Base-by-base conservation (phyloP, 345 rosid species). In the Heritiera fomes region DNA sequence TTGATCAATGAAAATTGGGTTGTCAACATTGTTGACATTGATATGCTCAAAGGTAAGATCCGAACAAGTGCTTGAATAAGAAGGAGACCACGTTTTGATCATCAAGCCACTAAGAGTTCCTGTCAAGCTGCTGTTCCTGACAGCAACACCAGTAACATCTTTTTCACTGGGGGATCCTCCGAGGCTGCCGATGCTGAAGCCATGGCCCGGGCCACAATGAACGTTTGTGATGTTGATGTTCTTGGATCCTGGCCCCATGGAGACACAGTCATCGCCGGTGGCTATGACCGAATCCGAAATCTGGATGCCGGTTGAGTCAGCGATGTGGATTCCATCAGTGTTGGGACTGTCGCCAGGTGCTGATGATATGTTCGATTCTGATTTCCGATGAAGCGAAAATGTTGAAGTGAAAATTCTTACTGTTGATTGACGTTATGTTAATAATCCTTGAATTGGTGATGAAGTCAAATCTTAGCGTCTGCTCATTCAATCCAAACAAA, bases 221-320 rank as follows among this genome's bases (percentile, higher is more conserved):
- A 90, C 81, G 0, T 84, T 64, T 18, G 78, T 70, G 12, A 91
- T 76, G 49, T 77, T 73, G 38, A 87, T 77, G 70, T 83, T 81
- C n/a, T 73, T 40, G 8, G 82, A 76, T 13, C 88, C 89, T 34
- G 85, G 87, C 5, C 85, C 83, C 43, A 90, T 80, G 0, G 90
- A 82, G 1, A 89, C 77, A 71, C 94, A 92, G 45, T 92, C 94
- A 20, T 90, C 96, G 14, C 94, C 90, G 9, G 94, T 89, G 14
- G 71, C 82, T 5, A 92, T 88, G 41, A 10, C 49, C 0, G 89
- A 85, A 40, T 85, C 77, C 5, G 73, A 68, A 50, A 90, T 58
- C 2, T 49, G 50, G 15, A 90, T 69, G 49, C 73, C 60, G 9
- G 79, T 78, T 11, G 91, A 86, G 17, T 74, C 64, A 6, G 77